Conservation (phyloP, 768 basidiomycete genomes). For the Suillus variegatus region DNA sequence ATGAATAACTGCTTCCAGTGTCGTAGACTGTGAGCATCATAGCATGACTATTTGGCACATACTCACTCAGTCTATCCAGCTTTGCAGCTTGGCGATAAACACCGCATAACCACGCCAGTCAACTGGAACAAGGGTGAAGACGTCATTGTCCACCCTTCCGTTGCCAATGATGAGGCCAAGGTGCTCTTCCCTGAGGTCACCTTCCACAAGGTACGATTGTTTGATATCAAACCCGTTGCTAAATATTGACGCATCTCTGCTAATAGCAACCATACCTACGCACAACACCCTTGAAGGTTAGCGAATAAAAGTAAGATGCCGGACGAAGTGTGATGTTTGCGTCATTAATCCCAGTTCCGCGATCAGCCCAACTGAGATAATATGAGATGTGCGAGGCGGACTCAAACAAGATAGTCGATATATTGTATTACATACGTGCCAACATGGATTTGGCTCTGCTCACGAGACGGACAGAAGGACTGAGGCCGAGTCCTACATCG, state of each 20-base stretch:
- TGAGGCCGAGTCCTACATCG: not conserved
- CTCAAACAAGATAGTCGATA: not conserved
- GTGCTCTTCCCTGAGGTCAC: constrained; percentile 85
- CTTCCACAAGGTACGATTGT: constrained; percentile 66
- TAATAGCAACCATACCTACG: constrained; percentile 78
- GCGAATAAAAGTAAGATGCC: constrained; percentile 12
- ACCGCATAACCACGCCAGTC: constrained; percentile 85
- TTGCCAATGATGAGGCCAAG: constrained; percentile 87
- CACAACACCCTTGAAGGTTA: constrained; percentile 58
- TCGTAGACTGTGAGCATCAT: constrained; percentile 66
- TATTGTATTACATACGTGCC: not conserved
- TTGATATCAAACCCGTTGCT: not conserved
- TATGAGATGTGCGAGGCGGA: constrained; percentile 1
- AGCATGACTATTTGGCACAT: constrained; percentile 1
- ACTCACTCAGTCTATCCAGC: constrained; percentile 36
- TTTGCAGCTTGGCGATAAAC: constrained; percentile 88
- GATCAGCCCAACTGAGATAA: not conserved
- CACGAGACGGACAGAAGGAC: not conserved
- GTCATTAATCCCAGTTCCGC: not conserved
- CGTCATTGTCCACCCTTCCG: constrained; percentile 88
- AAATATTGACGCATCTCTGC: constrained; percentile 6
- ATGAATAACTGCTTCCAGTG: constrained; percentile 36
- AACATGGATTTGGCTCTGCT: not conserved
- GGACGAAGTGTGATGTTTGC: constrained; percentile 4
- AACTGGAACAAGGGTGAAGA: constrained; percentile 95